phyloP scores from a whole-genome alignment of 768 basidiomycete species.

The Boletus rufocinnamomeus region DNA sequence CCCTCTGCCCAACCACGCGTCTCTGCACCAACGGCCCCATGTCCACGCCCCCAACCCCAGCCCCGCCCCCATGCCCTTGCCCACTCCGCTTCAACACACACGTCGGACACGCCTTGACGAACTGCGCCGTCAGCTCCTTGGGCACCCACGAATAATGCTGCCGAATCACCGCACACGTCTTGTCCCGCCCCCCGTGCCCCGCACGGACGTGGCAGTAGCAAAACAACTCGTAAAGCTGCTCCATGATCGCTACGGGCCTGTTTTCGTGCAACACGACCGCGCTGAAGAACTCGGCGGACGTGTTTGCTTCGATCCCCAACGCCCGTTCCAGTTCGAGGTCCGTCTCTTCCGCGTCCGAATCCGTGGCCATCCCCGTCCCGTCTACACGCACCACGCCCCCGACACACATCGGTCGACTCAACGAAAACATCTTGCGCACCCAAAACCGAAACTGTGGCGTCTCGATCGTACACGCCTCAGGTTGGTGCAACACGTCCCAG shows the following conservation, averaged over 20 bases:
- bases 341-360: conserved; percentile 7
- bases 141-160: conserved; percentile 81
- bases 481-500: conserved; percentile 64
- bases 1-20: no score
- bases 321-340: conserved; percentile 21
- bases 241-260: conserved; percentile 72
- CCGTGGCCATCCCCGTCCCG: neutral
- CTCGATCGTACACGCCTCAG: conserved; percentile 44
- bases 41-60: no score
- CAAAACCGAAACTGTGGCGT: conserved; percentile 80
- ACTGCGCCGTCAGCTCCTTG: conserved; percentile 78
- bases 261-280: conserved; percentile 70
- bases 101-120: conserved; percentile 78
- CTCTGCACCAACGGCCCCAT: no score
- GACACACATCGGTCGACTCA: conserved; percentile 36
- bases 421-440: conserved; percentile 79
- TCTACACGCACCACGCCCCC: conserved; percentile 14
- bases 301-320: conserved; percentile 19
- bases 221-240: conserved; percentile 77
- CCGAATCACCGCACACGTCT: conserved; percentile 66
- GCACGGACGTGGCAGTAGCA: conserved; percentile 68
- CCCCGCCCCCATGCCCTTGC: no score
- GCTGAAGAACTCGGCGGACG: conserved; percentile 16
- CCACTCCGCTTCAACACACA: conserved; percentile 54
- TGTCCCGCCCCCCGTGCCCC: conserved; percentile 78